Conservation (phyloP, 148 eudicot species). For the Camellia granthamiana region DNA sequence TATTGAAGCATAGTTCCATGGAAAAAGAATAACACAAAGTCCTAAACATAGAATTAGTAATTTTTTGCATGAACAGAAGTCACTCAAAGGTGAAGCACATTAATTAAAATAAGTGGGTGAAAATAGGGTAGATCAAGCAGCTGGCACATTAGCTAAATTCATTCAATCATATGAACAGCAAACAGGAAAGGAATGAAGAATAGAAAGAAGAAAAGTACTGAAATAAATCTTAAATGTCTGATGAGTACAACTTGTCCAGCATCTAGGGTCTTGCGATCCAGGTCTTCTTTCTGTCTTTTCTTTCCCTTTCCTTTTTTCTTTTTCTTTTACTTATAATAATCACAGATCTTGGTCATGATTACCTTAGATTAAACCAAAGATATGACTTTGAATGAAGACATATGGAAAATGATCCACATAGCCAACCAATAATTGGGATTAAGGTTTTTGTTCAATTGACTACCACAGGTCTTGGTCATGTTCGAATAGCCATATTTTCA, state of each 20-base stretch:
- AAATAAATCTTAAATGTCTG: neutral
- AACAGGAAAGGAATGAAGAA: neutral
- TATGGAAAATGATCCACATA: neutral
- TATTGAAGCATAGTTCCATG: neutral
- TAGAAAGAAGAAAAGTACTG: neutral
- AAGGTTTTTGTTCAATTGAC: neutral
- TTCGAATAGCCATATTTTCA: neutral
- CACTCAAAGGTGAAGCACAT: too few relatives aligned
- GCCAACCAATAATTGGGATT: neutral
- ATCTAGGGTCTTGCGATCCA: neutral
- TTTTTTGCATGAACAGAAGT: too few relatives aligned
- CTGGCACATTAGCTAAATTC: neutral
- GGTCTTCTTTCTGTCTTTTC: neutral
- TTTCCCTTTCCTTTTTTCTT: neutral
- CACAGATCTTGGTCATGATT: neutral
- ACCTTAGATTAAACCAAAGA: neutral
- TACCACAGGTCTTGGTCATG: neutral
- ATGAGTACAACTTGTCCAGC: neutral
- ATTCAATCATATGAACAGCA: neutral
- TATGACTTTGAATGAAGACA: neutral
- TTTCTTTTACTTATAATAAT: too few relatives aligned
- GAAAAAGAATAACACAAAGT: constrained; percentile 1
- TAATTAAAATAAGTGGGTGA: too few relatives aligned
- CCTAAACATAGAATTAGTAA: neutral
- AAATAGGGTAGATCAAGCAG: neutral